Percentiles rank a stretch among this genome's conserved stretches.
Evolutionary conservation across 2,329 filamentous ascomycete genomes (phyloP).

Genomic region (Exophiala sideris): DNA sequence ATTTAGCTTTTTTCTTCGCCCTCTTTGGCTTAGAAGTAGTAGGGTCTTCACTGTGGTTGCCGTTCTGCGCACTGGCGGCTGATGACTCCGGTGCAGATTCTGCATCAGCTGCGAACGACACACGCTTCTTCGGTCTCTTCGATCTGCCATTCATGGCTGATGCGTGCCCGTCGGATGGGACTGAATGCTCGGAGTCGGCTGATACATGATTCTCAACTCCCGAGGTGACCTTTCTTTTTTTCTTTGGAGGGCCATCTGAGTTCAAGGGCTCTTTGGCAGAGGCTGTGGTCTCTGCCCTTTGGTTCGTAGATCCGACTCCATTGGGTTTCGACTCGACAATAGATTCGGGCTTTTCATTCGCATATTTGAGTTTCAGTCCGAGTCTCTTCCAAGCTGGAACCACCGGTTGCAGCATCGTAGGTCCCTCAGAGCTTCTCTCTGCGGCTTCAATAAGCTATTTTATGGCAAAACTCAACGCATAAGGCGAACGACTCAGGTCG

Average conservation of each 20-base stretch:
- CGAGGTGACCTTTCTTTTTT: constrained; percentile 14
- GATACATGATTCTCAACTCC: neutral
- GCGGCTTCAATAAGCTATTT: too few relatives aligned
- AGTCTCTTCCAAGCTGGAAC: constrained; percentile 60
- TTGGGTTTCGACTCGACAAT: neutral
- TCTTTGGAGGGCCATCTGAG: constrained; percentile 13
- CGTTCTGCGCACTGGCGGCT: neutral
- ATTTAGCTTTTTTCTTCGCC: constrained; percentile 33
- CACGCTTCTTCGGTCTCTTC: constrained; percentile 32
- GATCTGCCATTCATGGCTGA: neutral
- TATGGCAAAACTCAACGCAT: too few relatives aligned
- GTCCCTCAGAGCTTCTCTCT: too few relatives aligned
- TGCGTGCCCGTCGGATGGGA: neutral
- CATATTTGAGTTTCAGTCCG: constrained; percentile 58
- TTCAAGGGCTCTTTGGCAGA: neutral
- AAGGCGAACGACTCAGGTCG: too few relatives aligned
- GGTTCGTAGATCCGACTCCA: neutral
- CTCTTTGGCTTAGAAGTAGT: constrained; percentile 18
- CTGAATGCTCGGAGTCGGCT: neutral
- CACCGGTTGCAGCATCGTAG: constrained; percentile 13
- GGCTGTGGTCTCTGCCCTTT: constrained; percentile 2
- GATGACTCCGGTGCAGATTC: constrained; percentile 46
- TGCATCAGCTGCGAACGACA: constrained; percentile 63
- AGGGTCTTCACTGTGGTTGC: constrained; percentile 1
- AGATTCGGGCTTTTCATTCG: constrained; percentile 34